These are phyloP conservation scores for Gaeumannomyces sp. DNA, from an alignment of 2,329 filamentous ascomycete species.

Conservation along the genomic window DNA sequence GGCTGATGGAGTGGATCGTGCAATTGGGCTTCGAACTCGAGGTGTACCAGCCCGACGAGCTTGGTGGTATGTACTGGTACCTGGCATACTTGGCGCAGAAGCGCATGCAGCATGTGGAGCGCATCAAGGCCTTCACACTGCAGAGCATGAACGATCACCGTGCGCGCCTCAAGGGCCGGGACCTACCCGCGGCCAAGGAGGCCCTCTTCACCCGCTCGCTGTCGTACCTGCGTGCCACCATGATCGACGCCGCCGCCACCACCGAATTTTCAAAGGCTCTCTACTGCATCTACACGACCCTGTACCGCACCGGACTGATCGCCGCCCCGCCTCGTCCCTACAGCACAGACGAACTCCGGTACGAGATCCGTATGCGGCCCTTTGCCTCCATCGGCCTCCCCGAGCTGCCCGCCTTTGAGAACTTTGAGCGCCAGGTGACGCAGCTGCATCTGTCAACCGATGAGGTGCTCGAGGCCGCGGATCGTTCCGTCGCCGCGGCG, in stretches of 20 bases:
- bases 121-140: conserved; percentile 62
- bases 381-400: conserved; percentile 66
- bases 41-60: conserved; percentile 79
- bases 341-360: conserved; percentile 60
- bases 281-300: conserved; percentile 57
- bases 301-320: conserved; percentile 54
- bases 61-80: conserved; percentile 88
- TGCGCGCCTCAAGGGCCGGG: conserved; percentile 10
- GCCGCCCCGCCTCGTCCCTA: conserved; percentile 53
- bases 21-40: conserved; percentile 93
- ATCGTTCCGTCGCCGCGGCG: conserved; percentile 39
- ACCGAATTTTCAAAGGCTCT: conserved; percentile 50
- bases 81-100: conserved; percentile 67
- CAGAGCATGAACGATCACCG: conserved; percentile 29
- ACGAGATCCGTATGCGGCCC: conserved; percentile 81
- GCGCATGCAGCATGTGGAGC: conserved; percentile 61
- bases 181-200: conserved; percentile 27
- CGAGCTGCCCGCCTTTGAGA: conserved; percentile 56
- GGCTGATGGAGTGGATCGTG: conserved; percentile 77
- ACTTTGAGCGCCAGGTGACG: conserved; percentile 43
- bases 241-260: conserved; percentile 59
- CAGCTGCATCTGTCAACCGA: conserved; percentile 32
- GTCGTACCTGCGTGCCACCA: conserved; percentile 51
- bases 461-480: conserved; percentile 37
- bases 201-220: conserved; percentile 42